Conservation (phyloP, 768 basidiomycete species). For the Mrakia hoshinonis region DNA sequence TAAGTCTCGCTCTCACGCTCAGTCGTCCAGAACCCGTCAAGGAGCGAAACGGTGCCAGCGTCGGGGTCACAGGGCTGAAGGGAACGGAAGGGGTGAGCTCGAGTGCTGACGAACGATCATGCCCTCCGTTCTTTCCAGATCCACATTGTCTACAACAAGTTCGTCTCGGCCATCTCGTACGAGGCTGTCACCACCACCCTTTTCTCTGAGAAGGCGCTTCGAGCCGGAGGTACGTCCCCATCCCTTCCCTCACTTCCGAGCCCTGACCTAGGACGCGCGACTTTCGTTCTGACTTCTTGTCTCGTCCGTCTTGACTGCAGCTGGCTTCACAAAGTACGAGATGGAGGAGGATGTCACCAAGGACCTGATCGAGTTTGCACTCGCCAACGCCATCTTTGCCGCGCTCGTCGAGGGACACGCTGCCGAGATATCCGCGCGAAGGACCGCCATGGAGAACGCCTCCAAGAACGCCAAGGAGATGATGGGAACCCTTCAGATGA, state of each 20-base stretch:
- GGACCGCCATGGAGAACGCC: conserved; percentile 99
- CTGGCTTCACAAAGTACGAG: conserved; percentile 89
- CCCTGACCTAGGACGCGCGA: not conserved
- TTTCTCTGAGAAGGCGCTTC: conserved; percentile 69
- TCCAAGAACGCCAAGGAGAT: conserved; percentile 97
- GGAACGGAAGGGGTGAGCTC: not conserved
- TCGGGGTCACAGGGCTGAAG: too few relatives aligned
- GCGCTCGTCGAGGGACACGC: conserved; percentile 91
- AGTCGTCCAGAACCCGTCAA: too few relatives aligned
- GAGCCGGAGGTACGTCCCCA: conserved; percentile 61
- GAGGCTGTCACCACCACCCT: conserved; percentile 68
- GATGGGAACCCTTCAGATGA: conserved; percentile 77
- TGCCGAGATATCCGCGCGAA: conserved; percentile 76
- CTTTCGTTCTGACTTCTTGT: not conserved
- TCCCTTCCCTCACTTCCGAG: not conserved
- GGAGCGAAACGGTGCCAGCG: too few relatives aligned
- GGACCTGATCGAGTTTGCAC: conserved; percentile 87
- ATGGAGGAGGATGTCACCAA: conserved; percentile 93
- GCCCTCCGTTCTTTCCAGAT: conserved; percentile 34
- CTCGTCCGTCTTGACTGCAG: conserved; percentile 41
- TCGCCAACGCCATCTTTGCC: conserved; percentile 93
- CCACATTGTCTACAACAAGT: conserved; percentile 47
- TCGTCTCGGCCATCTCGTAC: conserved; percentile 73
- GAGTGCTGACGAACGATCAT: conserved; percentile 1
- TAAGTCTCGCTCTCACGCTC: conserved; percentile 31